These are phyloP conservation scores for Xerocomellus dryophilus DNA, from an alignment of 768 basidiomycete species.

Conservation along the genomic window DNA sequence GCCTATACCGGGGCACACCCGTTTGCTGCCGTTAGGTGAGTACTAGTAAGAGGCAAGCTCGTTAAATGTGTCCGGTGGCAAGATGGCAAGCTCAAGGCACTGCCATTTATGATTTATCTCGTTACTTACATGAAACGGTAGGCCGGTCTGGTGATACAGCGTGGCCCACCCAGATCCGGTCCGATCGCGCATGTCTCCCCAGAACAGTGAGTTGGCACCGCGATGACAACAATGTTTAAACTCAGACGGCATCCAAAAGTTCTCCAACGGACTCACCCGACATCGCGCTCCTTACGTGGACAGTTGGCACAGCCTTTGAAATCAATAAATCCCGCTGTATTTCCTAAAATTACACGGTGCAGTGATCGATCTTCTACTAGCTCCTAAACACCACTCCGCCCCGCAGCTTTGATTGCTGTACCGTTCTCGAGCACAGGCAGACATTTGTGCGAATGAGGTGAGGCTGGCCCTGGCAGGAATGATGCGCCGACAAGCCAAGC, in stretches of 20 bases:
- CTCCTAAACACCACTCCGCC: slow-evolving; percentile 56
- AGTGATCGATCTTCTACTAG: not conserved
- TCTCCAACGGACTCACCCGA: not conserved
- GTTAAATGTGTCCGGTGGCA: slow-evolving; percentile 2
- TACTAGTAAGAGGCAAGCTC: not conserved
- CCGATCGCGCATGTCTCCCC: not conserved
- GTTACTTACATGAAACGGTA: slow-evolving; percentile 6
- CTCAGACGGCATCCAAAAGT: not conserved
- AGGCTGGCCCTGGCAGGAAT: slow-evolving; percentile 65
- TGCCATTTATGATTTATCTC: slow-evolving; percentile 3
- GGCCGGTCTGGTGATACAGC: not conserved
- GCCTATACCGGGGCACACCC: slow-evolving; percentile 3
- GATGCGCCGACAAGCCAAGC: slow-evolving; percentile 87
- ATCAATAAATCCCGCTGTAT: not conserved
- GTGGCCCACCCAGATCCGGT: not conserved
- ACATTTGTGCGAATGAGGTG: slow-evolving; percentile 35
- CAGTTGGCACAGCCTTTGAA: not conserved
- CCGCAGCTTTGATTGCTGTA: slow-evolving; percentile 57
- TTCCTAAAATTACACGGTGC: not conserved
- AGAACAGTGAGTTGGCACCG: not conserved
- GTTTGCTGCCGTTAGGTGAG: slow-evolving; percentile 20
- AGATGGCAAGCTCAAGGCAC: not conserved
- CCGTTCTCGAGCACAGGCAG: slow-evolving; percentile 47
- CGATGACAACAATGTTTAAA: not conserved
- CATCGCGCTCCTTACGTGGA: not conserved